phyloP scores from a whole-genome alignment of 2,329 filamentous ascomycete species.

The Delphinella strobiligena region DNA sequence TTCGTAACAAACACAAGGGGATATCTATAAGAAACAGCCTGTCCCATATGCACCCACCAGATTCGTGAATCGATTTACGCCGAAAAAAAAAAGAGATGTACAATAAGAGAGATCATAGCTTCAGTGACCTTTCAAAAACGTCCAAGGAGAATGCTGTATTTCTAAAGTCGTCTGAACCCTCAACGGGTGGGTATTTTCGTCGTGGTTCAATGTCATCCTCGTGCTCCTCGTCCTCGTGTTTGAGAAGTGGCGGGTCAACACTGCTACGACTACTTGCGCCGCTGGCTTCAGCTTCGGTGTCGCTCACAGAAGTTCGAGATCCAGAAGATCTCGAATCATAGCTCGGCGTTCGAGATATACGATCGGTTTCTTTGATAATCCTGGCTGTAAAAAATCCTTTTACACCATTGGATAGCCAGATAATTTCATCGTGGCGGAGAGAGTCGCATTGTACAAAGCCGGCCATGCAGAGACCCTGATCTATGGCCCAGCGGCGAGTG shows the following conservation, averaged over 20 bases:
- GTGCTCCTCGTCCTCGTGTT: not conserved
- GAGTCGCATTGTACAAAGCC: slow-evolving; percentile 47
- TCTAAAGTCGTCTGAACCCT: slow-evolving; percentile 4
- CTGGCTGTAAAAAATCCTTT: slow-evolving; percentile 50
- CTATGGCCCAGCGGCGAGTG: slow-evolving; percentile 71
- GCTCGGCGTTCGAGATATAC: slow-evolving; percentile 7
- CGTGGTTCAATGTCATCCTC: slow-evolving; percentile 6
- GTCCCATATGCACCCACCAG: no score
- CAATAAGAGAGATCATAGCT: slow-evolving; percentile 4
- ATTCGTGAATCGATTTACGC: no score
- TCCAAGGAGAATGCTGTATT: slow-evolving; percentile 4
- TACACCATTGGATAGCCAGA: slow-evolving; percentile 83
- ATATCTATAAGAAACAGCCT: no score
- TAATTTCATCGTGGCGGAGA: slow-evolving; percentile 59
- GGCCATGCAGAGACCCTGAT: slow-evolving; percentile 54
- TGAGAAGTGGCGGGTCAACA: not conserved
- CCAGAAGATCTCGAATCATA: slow-evolving; percentile 5
- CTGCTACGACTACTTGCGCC: not conserved
- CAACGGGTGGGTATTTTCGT: slow-evolving; percentile 4
- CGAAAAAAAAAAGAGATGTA: not conserved
- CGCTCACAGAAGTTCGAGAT: slow-evolving; percentile 2
- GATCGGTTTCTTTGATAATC: slow-evolving; percentile 10
- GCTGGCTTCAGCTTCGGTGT: not conserved
- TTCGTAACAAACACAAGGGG: no score
- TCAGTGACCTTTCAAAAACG: slow-evolving; percentile 7